A percentile compares a stretch with the other conserved stretches of the same genome.
phyloP scores from a whole-genome alignment of 2,329 filamentous ascomycete genomes.

The Epichloe coenophiala region DNA sequence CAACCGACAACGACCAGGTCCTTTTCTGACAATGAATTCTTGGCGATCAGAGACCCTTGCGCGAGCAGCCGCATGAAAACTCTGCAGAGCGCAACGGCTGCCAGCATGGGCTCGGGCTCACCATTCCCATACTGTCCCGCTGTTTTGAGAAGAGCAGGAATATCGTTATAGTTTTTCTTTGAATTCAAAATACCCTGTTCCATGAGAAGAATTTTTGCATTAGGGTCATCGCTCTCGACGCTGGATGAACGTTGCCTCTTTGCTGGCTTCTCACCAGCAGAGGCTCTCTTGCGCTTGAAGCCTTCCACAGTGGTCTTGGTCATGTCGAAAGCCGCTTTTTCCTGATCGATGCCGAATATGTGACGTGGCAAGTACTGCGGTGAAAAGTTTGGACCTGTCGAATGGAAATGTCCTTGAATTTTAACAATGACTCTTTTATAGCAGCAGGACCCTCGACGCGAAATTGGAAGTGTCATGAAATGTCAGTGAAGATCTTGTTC shows the following conservation, averaged over 20 bases:
- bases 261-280: constrained; percentile 28
- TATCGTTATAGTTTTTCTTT: constrained; percentile 84
- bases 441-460: too few relatives aligned
- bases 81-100: constrained; percentile 70
- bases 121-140: constrained; percentile 34
- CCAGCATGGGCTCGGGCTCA: constrained; percentile 45
- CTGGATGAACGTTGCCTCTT: constrained; percentile 39
- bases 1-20: constrained; percentile 63
- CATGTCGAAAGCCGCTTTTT: constrained; percentile 12
- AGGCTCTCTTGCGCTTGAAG: constrained; percentile 39
- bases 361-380: not conserved
- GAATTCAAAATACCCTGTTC: constrained; percentile 76
- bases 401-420: too few relatives aligned
- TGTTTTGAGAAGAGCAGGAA: constrained; percentile 53
- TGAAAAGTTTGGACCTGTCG: not conserved
- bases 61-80: constrained; percentile 74
- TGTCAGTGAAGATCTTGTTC: not conserved
- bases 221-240: constrained; percentile 35
- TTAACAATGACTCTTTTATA: too few relatives aligned
- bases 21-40: constrained; percentile 53
- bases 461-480: not conserved
- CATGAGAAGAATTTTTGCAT: constrained; percentile 57
- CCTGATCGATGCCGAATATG: not conserved
- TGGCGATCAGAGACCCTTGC: constrained; percentile 54
- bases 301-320: constrained; percentile 8